Evolutionary conservation across 768 basidiomycete genomes (phyloP), one percentile per base, ranked within the genome.

Genomic region (Suillus discolor): DNA sequence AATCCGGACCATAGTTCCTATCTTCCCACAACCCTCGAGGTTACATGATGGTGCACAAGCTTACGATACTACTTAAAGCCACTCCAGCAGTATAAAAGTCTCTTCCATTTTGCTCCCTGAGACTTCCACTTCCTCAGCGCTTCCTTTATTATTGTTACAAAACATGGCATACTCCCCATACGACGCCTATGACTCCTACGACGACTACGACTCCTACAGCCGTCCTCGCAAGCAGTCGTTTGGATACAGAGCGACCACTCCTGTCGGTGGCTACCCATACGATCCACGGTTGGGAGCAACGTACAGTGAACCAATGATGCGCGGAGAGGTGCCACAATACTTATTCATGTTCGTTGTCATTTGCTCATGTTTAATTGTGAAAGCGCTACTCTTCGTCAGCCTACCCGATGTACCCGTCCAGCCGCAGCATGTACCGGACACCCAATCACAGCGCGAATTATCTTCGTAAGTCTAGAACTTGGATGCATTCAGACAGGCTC

Each of bases 401-500:
- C 4, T 87, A 87, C 71, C 79, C 81, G 9, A 76, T 80, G 63
- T 87, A 87, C 72, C 79, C 78, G 6, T 72, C 78, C 38, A 80
- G 9, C 31, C 65, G 61, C 72, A 82, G 65, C 81, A 82, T 73
- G 47, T 81, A 79, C 9, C 51, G 51, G 8, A 60, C 79, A 67
- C 75, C 75, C 44, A 70, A 66, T 68, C 65, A 55, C 73, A 83
- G 65, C 81, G 81, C 73, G 54, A 81, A 79, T 68, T 80, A 79
- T 39, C 68, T 84, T 34, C 78, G 85, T 86, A 68, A 68, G 79
- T 65, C 42, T 69, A 61, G 55, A 38, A 25, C 16, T 9, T 41
- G 54, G 1, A 57, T 61, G 63, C 44, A 54, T 51, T 36, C 20
- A 55, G 31, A 63, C 64, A 60, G 49, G 67, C 25, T 38, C 28